A percentile compares a stretch with the other conserved stretches of the same genome.
Evolutionary conservation across 2,329 filamentous ascomycete genomes (phyloP).

Genomic region (Clonostachys rosea): DNA sequence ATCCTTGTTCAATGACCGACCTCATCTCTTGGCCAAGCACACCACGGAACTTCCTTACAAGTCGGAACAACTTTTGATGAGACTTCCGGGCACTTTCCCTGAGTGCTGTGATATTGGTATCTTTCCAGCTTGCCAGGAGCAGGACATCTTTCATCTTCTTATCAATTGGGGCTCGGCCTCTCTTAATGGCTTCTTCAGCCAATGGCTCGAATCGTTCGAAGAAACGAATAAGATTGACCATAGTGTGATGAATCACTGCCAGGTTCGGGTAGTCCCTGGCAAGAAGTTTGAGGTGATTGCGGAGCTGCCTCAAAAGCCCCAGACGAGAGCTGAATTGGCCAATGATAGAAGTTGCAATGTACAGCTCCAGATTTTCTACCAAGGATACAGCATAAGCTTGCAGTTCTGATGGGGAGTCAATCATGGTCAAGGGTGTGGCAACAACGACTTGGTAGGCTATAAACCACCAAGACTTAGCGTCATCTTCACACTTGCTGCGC

Average conservation of each 20-base stretch:
- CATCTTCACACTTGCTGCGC: constrained; percentile 66
- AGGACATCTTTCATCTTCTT: constrained; percentile 93
- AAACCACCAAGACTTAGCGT: constrained; percentile 93
- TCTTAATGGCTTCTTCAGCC: constrained; percentile 59
- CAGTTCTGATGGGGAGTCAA: constrained; percentile 54
- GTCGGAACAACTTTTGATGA: constrained; percentile 85
- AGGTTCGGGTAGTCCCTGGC: constrained; percentile 54
- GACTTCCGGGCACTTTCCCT: constrained; percentile 86
- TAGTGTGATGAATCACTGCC: constrained; percentile 52
- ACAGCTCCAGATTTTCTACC: constrained; percentile 71
- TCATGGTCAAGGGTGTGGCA: constrained; percentile 65
- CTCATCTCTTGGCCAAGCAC: constrained; percentile 74
- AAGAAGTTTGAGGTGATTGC: constrained; percentile 61
- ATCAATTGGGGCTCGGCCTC: constrained; percentile 72
- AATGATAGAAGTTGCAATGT: constrained; percentile 73
- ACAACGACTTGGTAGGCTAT: constrained; percentile 89
- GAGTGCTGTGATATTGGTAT: constrained; percentile 88
- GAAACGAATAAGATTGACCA: constrained; percentile 74
- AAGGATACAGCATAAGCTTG: constrained; percentile 62
- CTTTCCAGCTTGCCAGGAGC: constrained; percentile 93
- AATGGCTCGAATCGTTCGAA: constrained; percentile 67
- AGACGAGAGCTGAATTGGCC: constrained; percentile 78
- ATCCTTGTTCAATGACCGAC: constrained; percentile 52
- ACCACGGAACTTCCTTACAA: constrained; percentile 84
- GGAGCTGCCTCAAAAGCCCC: constrained; percentile 60